Base-by-base conservation (phyloP, 148 eudicot genomes). In the Camellia sinensis region DNA sequence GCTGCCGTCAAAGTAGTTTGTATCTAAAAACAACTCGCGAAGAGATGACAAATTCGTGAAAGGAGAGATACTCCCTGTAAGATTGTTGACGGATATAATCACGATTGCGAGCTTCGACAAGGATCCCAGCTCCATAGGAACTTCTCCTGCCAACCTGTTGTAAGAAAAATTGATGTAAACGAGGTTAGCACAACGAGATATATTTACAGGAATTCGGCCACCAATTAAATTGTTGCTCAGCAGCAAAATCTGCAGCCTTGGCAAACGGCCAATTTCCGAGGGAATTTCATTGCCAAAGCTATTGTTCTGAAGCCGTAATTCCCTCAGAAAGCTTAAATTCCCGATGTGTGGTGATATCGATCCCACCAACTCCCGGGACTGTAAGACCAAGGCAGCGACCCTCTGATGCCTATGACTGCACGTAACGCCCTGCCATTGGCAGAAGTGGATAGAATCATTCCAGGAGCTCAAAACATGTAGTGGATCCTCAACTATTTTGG, bases 61-160 rank as follows among this genome's bases (percentile, higher is more conserved):
- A 7, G 8, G 53, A 21, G 81, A 81, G 6, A 82, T 71, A 4
- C 15, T 65, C 7, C 84, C 84, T 4, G 22, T 44, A 12, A 82
- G 43, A 18, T 17, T 73, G 29, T 74, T 72, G 10, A 40, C 9
- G 7, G 45, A 0, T 17, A 78, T 18, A 56, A 50, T 3, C 0
- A 82, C 17, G 0, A 2, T 14, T 13, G 6, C 41, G 15, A 59
- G 62, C 62, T 10, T 59, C 15, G 11, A 12, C 15, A 59, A 3
- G n/a, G n/a, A 12, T 3, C 62, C 62, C 4, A 59, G 17, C 62
- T 59, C 62, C 9, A 17, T 12, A 59, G 62, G 62, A 17, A 59
- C n/a, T 17, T 12, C 62, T 11, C 62, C 62, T 6, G 1, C 62
- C 17, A 59, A 59, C 15, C n/a, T 3, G 1, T 59, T 59, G 62